Base-by-base conservation (phyloP, 257 asterid genomes). In the Rehmannia glutinosa region DNA sequence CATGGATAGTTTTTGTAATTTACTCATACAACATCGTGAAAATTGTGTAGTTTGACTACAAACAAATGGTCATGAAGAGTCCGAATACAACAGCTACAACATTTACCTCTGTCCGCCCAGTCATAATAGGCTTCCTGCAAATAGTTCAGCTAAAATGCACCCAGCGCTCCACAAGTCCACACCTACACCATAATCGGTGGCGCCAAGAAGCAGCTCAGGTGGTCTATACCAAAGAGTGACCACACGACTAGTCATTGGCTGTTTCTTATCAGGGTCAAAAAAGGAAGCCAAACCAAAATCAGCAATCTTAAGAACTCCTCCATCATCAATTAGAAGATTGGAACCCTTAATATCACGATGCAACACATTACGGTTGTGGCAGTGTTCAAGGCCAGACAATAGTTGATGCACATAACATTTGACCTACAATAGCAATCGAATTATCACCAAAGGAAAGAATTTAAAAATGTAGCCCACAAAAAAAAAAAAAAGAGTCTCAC, bases 151-250 rank as follows among this genome's bases (percentile, higher is more conserved):
- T 36, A 83, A 73, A 53, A 86, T 77, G 73, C 93, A 86, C 42
- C 93, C 93, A 38, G 82, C 73, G 49, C 90, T 83, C 93, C n/a
- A n/a, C n/a, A n/a, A n/a, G n/a, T n/a, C n/a, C n/a, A n/a, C n/a
- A n/a, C n/a, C n/a, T n/a, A n/a, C 93, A 43, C 86, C 87, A 72
- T 86, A 86, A 20, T 77, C 69, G 24, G 77, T 81, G 25, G 86
- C 63, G 4, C 93, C 93, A 58, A 86, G 90, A 64, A 86, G 79
- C 38, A 86, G 82, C 76, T 86, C 93, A 0, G 88, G 88, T 6
- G 93, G 78, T n/a, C 93, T 85, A 58, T 86, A 86, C 93, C 93
- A 86, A 38, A 86, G 74, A 42, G 90, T 83, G 45, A 80, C 86
- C 42, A 83, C 90, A 69, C 82, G 87, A 45, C 86, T 83, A 2